Base-by-base conservation (phyloP, 805 yeast genomes). In the Blastobotrys robertii region DNA sequence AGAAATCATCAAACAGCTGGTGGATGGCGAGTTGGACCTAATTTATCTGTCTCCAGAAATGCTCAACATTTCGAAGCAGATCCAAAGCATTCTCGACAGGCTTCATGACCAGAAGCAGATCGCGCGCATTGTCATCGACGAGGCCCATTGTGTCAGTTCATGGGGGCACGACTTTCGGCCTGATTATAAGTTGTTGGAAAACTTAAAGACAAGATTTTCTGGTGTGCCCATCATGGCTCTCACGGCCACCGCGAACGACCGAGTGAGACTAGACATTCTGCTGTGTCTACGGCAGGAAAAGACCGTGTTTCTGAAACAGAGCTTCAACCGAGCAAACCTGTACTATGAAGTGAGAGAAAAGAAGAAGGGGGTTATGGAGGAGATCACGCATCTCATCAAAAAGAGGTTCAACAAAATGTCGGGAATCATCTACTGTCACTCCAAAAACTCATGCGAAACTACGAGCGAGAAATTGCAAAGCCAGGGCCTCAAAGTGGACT, bases 111-210 rank as follows among this genome's bases (percentile, higher is more conserved):
- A 69, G 25, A 66, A 72, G 10, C 65, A 67, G 52, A 65, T 92
- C 31, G 95, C 97, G 0, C 69, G 97, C 42, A 72, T 92, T 32
- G 95, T 92, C 8, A 86, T 92, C 37, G 98, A 92, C 64, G 98
- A 86, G 58, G 98, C 98, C 0, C 98, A 92, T 64, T 92, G 98
- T 71, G 94, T 92, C 37, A 85, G 95, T 41, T 82, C 94, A 8
- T 92, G 98, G 98, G 98, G 98, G 14, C 98, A 92, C 63, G 98
- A 92, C 62, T 92, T 92, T 61, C 71, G 98, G 41, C 97, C 97
- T 0, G 97, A 92, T 61, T 92, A 92, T 65, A 84, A 87, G 54
- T 82, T 80, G 8, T 68, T 92, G 56, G 76, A 77, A 30, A 73
- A 70, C 50, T 84, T 92, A 61, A 86, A 86, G 55, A 61, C 65